A percentile compares a stretch with the other conserved stretches of the same genome.
phyloP scores from a whole-genome alignment of 2,329 filamentous ascomycete genomes.

The Aspergillus quadricinctus region DNA sequence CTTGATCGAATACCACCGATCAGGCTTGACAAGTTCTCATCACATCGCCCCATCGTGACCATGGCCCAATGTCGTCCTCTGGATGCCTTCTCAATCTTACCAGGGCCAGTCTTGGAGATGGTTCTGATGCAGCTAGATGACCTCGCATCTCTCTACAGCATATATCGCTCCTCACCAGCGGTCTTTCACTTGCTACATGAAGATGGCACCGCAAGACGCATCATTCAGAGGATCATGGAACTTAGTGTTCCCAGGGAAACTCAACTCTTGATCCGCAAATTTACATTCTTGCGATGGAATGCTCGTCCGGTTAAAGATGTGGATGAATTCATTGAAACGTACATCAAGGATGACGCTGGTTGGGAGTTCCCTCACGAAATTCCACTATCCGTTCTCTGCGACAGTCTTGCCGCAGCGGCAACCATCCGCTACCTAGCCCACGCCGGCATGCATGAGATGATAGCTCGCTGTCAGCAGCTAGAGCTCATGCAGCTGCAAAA shows the following conservation, averaged over 20 bases:
- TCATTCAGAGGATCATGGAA: too few relatives aligned
- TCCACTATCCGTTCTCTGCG: background rate
- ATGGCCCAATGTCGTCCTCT: too few relatives aligned
- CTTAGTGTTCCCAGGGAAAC: too few relatives aligned
- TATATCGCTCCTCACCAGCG: constrained; percentile 1
- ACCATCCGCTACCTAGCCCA: constrained; percentile 1
- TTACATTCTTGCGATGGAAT: too few relatives aligned
- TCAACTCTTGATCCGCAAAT: too few relatives aligned
- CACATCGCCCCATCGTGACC: too few relatives aligned
- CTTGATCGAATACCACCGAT: too few relatives aligned
- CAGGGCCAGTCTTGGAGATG: background rate
- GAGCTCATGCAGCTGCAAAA: background rate
- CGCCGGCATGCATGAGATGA: constrained; percentile 2
- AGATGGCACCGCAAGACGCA: too few relatives aligned
- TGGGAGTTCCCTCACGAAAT: background rate
- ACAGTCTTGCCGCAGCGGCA: background rate
- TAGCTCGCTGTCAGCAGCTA: background rate
- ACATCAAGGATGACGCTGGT: too few relatives aligned
- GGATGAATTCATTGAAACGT: too few relatives aligned
- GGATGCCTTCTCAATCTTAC: background rate
- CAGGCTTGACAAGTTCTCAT: too few relatives aligned
- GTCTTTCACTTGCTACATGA: background rate
- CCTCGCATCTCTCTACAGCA: background rate
- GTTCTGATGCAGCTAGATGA: background rate
- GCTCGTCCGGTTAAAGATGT: too few relatives aligned